Conservation (phyloP, 2,329 filamentous ascomycete species). For the Xylaria polymorpha region DNA sequence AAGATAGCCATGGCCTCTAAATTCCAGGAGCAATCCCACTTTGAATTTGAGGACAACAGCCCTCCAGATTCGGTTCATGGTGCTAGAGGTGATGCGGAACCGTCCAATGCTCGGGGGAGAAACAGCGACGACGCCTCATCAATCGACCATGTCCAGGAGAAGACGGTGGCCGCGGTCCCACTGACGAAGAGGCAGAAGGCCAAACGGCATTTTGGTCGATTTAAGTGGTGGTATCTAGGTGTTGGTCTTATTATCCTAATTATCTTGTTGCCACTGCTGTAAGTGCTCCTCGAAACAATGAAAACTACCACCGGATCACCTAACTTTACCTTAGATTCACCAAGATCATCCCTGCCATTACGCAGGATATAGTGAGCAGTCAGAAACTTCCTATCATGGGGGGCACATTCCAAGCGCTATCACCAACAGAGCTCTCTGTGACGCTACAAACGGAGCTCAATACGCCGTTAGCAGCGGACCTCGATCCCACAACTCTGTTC, state of each 20-base stretch:
- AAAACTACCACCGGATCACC: constrained; percentile 7
- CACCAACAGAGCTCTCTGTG: constrained; percentile 51
- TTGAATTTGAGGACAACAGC: constrained; percentile 44
- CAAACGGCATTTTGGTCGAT: constrained; percentile 56
- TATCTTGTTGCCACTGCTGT: constrained; percentile 60
- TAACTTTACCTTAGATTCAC: constrained; percentile 54
- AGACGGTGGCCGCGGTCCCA: constrained; percentile 38
- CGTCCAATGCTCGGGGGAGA: constrained; percentile 33
- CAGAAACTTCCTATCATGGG: constrained; percentile 55
- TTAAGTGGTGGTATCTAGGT: constrained; percentile 59
- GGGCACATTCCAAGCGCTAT: constrained; percentile 52
- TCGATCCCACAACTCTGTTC: constrained; percentile 54
- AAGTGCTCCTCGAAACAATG: constrained; percentile 42
- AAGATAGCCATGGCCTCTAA: constrained; percentile 46
- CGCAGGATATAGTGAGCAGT: constrained; percentile 57
- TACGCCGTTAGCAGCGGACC: constrained; percentile 53
- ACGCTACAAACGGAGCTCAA: constrained; percentile 53
- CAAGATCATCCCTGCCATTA: constrained; percentile 59
- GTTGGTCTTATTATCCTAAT: constrained; percentile 54
- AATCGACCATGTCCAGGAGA: constrained; percentile 48
- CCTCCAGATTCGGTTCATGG: constrained; percentile 45
- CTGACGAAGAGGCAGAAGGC: constrained; percentile 54
- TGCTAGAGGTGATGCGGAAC: constrained; percentile 37
- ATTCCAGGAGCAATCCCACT: constrained; percentile 48
- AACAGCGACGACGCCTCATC: constrained; percentile 44